Evolutionary conservation across 805 yeast species (phyloP), one percentile per base, ranked within the genome.

Genomic region (Metschnikowia reukaufii): DNA sequence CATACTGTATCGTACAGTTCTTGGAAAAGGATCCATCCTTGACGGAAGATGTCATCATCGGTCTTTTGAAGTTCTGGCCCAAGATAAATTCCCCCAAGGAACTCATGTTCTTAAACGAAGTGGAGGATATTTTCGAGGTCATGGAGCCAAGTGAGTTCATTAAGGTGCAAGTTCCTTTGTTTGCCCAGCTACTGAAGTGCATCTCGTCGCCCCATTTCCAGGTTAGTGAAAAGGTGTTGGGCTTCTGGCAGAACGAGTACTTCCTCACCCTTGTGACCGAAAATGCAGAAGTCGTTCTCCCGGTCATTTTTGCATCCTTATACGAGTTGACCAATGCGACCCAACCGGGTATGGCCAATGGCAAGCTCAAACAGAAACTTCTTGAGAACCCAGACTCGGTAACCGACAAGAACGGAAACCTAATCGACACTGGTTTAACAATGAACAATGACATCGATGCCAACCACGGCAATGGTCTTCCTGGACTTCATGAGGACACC

Each of bases 41-140:
- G 57, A 92, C 98, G 2, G 97, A 91, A 65, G 98, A 91, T 64
- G 98, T 94, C n/a, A 81, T 94, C 21, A 83, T 88, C 88, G 97
- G 97, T 3, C 72, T 94, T 50, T 71, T 94, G 58, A 78, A 96
- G 61, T 94, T 84, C 71, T 94, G 99, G 99, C 99, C 99, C 45
- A 94, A 94, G 66, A 84, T 88, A 41, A 89, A 89, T 62, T 84
- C 95, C 20, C 94, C 97, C 12, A 94, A 94, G 62, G 99, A 94
- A 69, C 88, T 94, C 20, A 85, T 94, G 95, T 94, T 91, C 61
- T 73, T 94, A 61, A 89, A 92, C 67, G 99, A 94, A 71, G 81
- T 94, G 54, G 99, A 94, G 67, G 99, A 94, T 64, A 91, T 94
- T 4, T 88, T 91, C 63, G 99, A 94, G 70, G 94, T 89, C 23